Percentiles rank a stretch among this genome's conserved stretches.
phyloP scores from a whole-genome alignment of 2,329 filamentous ascomycete species.

The Colletotrichum viniferum region DNA sequence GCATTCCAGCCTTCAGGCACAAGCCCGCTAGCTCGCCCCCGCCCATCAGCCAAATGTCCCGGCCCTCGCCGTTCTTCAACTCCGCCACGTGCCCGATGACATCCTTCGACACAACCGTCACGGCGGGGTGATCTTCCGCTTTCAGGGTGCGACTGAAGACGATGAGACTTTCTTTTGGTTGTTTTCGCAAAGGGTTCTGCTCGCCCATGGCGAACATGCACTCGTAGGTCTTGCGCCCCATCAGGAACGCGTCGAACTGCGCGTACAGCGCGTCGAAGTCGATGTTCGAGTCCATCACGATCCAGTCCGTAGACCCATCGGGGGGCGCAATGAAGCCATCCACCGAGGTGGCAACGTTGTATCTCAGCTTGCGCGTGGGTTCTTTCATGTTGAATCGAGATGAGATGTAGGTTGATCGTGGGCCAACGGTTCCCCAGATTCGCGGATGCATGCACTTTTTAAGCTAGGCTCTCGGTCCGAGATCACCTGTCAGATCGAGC shows the following conservation, averaged over 20 bases:
- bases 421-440: neutral
- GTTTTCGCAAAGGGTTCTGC: constrained; percentile 26
- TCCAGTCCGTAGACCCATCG: constrained; percentile 33
- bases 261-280: constrained; percentile 35
- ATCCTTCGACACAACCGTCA: constrained; percentile 28
- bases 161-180: constrained; percentile 27
- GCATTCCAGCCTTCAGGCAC: constrained; percentile 31
- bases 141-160: constrained; percentile 30
- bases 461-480: neutral
- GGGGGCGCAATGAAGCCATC: constrained; percentile 38
- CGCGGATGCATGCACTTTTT: neutral
- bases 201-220: constrained; percentile 23
- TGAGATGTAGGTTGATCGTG: neutral
- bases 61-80: constrained; percentile 25
- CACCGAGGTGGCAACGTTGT: constrained; percentile 37
- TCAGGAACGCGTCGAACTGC: constrained; percentile 35
- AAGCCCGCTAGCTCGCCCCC: constrained; percentile 31
- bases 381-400: neutral
- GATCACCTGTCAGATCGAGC: neutral
- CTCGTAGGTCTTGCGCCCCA: constrained; percentile 40
- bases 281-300: constrained; percentile 33
- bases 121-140: constrained; percentile 20
- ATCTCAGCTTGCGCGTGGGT: constrained; percentile 27
- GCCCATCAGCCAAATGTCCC: constrained; percentile 41
- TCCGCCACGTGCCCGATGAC: constrained; percentile 23